Conservation (phyloP, 129 eudicot genomes). For the Flaveria trinervia region DNA sequence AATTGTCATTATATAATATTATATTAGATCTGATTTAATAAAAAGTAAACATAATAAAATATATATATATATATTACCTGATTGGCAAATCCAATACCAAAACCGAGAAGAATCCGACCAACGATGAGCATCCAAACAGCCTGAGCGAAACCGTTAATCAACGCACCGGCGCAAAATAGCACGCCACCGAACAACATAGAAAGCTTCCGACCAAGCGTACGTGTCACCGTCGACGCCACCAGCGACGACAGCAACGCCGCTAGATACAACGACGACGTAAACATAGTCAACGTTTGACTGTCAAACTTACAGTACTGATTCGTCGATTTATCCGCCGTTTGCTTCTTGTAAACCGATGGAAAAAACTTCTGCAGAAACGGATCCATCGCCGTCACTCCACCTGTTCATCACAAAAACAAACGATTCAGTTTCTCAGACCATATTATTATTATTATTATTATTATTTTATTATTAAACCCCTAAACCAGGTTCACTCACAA, state of each 20-base stretch:
- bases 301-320: constrained; percentile 83
- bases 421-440: too few relatives aligned
- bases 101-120: constrained; percentile 89
- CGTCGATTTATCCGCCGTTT: constrained; percentile 45
- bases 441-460: too few relatives aligned
- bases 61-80: constrained; percentile 62
- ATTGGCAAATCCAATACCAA: constrained; percentile 91
- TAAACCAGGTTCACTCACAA: too few relatives aligned
- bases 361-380: constrained; percentile 67
- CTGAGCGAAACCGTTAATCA: constrained; percentile 72
- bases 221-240: constrained; percentile 79
- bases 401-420: constrained; percentile 26
- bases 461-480: too few relatives aligned
- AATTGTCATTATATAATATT: neutral
- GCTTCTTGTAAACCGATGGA: constrained; percentile 64
- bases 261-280: constrained; percentile 84
- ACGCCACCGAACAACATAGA: constrained; percentile 80
- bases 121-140: constrained; percentile 75
- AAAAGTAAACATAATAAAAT: neutral
- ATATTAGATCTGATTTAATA: neutral
- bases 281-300: constrained; percentile 70
- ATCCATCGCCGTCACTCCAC: constrained; percentile 93
- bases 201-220: constrained; percentile 69
- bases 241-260: constrained; percentile 77
- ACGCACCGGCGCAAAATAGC: constrained; percentile 77